phyloP scores from a whole-genome alignment of 176 grass and related monocot genomes.

The Stipa capillata region DNA sequence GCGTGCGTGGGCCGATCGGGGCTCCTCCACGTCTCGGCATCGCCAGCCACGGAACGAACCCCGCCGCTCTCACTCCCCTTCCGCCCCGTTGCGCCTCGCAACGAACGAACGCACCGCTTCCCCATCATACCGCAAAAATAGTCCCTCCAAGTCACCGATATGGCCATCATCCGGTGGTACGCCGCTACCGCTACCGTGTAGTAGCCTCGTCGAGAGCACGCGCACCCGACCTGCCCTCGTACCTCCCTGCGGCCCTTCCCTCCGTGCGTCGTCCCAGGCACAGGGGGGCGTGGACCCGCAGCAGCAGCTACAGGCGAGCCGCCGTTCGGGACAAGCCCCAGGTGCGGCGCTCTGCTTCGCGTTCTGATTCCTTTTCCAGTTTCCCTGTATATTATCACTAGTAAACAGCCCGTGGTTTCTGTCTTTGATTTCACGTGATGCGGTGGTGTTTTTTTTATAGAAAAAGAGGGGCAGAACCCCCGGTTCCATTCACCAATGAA shows the following conservation, averaged over 20 bases:
- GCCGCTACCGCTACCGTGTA: background rate
- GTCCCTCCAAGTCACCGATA: background rate
- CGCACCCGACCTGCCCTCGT: background rate
- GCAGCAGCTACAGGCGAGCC: background rate
- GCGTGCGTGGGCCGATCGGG: background rate
- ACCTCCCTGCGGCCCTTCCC: background rate
- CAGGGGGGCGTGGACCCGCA: background rate
- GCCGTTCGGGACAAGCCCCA: constrained; percentile 18
- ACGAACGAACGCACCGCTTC: no score
- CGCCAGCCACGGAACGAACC: background rate
- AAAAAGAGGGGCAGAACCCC: no score
- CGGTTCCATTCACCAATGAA: no score
- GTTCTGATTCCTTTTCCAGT: background rate
- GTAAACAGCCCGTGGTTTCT: background rate
- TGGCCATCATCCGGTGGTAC: constrained; percentile 3
- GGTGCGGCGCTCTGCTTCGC: background rate
- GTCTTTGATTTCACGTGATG: background rate
- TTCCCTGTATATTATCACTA: no score
- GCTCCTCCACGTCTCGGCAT: background rate
- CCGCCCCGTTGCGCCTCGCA: background rate
- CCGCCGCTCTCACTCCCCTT: background rate
- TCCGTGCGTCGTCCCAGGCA: background rate
- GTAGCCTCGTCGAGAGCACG: background rate
- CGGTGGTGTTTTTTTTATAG: no score
- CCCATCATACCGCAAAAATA: background rate